Conservation (phyloP, 148 eudicot genomes). For the Rhododendron griersonianum region DNA sequence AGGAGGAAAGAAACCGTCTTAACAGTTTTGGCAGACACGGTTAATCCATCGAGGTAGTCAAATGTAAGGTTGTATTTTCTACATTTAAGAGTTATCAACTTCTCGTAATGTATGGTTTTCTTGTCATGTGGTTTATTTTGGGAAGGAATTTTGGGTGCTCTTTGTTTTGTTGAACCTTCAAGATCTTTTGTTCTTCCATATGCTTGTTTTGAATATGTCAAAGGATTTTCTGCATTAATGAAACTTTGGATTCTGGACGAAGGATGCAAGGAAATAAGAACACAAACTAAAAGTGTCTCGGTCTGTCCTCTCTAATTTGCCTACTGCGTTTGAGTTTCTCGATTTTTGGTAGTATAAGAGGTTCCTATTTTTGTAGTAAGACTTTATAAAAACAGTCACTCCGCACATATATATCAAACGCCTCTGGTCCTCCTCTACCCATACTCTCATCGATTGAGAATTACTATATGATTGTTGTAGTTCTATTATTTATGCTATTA, state of each 20-base stretch:
- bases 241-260: background rate
- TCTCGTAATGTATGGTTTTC: background rate
- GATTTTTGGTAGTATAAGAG: too few species aligned
- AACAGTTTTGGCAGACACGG: background rate
- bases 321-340: too few species aligned
- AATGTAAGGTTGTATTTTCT: background rate
- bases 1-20: background rate
- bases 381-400: too few species aligned
- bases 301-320: too few species aligned
- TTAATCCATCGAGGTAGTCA: background rate
- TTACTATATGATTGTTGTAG: too few species aligned
- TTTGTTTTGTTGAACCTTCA: background rate
- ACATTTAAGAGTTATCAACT: background rate
- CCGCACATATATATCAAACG: too few species aligned
- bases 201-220: background rate
- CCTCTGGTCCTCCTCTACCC: too few species aligned
- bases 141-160: background rate
- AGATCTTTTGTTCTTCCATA: background rate
- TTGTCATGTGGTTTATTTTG: background rate
- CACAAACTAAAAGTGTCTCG: too few species aligned
- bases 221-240: background rate
- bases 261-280: background rate
- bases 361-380: too few species aligned
- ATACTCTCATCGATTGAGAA: too few species aligned
- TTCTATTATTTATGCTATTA: too few species aligned